Base-by-base conservation (phyloP, 345 rosid species). In the Hibiscus trionum region DNA sequence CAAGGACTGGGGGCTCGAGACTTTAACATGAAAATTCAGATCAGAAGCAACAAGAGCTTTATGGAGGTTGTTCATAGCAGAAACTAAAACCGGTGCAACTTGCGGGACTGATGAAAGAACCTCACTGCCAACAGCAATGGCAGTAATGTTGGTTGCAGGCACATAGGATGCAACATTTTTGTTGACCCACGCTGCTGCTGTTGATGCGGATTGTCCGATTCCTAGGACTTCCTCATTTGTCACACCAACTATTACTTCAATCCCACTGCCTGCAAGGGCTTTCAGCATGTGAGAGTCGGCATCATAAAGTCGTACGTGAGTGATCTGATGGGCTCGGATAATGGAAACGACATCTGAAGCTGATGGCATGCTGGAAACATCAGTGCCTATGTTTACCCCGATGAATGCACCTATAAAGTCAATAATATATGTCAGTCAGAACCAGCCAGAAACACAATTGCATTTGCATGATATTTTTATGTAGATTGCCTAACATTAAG, bases 91-190 rank as follows among this genome's bases (percentile, higher is more conserved):
- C 0, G 93, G 80, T 2, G 93, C 96, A 56, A 83, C 89, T 75
- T 93, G 90, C 12, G 99, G 98, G 46, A 83, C 64, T 27, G 86
- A 11, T 44, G 97, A 83, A 64, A 91, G 91, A 80, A 96, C 91
- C 83, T 96, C 96, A 37, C 93, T 96, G 65, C 99, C 99, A 42
- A 96, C 98, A 6, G 98, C 93, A 74, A 96, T 88, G 74, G 93
- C 92, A 11, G 98, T 88, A 42, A 96, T 93, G 68, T 93, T 96
- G 58, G 99, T 93, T 2, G 88, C 80, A 76, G 99, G 98, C 66
- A 93, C 42, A 73, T 96, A 92, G 61, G 95, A 69, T 3, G 88
- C 96, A 4, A 96, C 90, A 69, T 96, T 96, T 76, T 84, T 87
- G 77, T 86, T 90, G 26, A 93, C 67, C 99, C 99, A 96, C 14